Evolutionary conservation across 768 basidiomycete genomes (phyloP).

Genomic region (Phylloporus sp.): DNA sequence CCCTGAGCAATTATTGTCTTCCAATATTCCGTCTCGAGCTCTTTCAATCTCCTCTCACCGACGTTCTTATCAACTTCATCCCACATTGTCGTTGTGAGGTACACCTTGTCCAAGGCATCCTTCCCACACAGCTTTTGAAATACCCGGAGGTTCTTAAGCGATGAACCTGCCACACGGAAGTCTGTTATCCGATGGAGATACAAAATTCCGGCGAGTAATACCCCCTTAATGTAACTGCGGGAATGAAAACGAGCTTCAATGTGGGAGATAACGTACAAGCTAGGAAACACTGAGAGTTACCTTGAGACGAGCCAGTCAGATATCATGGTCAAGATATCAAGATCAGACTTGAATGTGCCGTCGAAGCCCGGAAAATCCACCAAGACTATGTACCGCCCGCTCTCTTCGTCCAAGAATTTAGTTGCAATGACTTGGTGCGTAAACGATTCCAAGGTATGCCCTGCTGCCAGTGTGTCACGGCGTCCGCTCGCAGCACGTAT

Average conservation of each 20-base stretch:
- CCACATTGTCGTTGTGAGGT: constrained; percentile 39
- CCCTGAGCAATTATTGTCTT: constrained; percentile 2
- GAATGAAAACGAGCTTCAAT: not conserved
- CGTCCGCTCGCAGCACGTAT: constrained; percentile 5
- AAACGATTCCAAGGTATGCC: constrained; percentile 6
- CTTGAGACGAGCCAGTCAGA: not conserved
- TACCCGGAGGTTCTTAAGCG: constrained; percentile 32
- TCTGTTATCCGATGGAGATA: constrained; percentile 41
- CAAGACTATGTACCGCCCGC: constrained; percentile 7
- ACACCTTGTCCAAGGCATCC: constrained; percentile 25
- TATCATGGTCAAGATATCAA: constrained; percentile 5
- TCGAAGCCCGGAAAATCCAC: constrained; percentile 26
- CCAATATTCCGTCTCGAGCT: constrained; percentile 11
- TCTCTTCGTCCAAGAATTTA: constrained; percentile 5
- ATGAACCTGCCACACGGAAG: constrained; percentile 32
- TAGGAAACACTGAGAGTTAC: not conserved
- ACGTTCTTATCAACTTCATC: constrained; percentile 20
- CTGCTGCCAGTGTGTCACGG: not conserved
- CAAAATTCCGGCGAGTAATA: constrained; percentile 32
- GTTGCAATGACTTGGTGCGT: constrained; percentile 2
- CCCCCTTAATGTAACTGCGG: constrained; percentile 9
- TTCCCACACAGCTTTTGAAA: constrained; percentile 29
- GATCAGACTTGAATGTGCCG: constrained; percentile 13
- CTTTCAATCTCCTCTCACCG: constrained; percentile 17
- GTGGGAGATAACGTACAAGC: not conserved